Percentiles rank a stretch among this genome's conserved stretches.
Conservation (phyloP, 2,329 filamentous ascomycete genomes). For the Beauveria medogensis region DNA sequence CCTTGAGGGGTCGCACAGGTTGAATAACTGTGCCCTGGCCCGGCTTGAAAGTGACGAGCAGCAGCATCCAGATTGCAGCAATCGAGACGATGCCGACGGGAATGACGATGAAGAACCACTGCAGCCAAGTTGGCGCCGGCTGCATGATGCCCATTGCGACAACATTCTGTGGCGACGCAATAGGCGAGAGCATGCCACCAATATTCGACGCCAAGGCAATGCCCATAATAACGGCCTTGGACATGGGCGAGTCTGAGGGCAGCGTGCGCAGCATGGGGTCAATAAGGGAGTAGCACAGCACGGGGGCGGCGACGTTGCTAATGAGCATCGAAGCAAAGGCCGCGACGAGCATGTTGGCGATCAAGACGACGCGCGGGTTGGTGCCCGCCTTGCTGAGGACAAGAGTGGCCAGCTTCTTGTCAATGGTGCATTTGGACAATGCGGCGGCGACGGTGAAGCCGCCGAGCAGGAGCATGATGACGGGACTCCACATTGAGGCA, state of each 20-base stretch:
- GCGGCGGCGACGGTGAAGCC: slow-evolving; percentile 95
- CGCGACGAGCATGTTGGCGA: slow-evolving; percentile 98
- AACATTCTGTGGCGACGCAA: slow-evolving; percentile 95
- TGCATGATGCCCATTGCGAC: slow-evolving; percentile 95
- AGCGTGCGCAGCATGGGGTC: slow-evolving; percentile 95
- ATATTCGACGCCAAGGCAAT: slow-evolving; percentile 95
- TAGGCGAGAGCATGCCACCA: slow-evolving; percentile 91
- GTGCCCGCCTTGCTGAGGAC: slow-evolving; percentile 95
- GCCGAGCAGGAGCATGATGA: slow-evolving; percentile 95
- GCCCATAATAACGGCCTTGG: slow-evolving; percentile 88
- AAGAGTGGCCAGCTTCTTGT: slow-evolving; percentile 93
- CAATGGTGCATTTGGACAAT: slow-evolving; percentile 93
- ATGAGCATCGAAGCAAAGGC: slow-evolving; percentile 99
- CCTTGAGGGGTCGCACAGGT: slow-evolving; percentile 81
- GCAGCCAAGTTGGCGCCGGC: slow-evolving; percentile 82
- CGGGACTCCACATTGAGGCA: slow-evolving; percentile 95
- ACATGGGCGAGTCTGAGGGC: slow-evolving; percentile 82
- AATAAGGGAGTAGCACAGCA: slow-evolving; percentile 95
- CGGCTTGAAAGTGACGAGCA: slow-evolving; percentile 79
- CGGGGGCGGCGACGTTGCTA: slow-evolving; percentile 93
- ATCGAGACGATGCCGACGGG: slow-evolving; percentile 89
- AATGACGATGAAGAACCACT: slow-evolving; percentile 94
- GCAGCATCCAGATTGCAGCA: slow-evolving; percentile 77
- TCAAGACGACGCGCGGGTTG: slow-evolving; percentile 74
- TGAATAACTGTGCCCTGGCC: slow-evolving; percentile 81